Base-by-base conservation (phyloP, 768 basidiomycete species). In the Mycena galericulata region DNA sequence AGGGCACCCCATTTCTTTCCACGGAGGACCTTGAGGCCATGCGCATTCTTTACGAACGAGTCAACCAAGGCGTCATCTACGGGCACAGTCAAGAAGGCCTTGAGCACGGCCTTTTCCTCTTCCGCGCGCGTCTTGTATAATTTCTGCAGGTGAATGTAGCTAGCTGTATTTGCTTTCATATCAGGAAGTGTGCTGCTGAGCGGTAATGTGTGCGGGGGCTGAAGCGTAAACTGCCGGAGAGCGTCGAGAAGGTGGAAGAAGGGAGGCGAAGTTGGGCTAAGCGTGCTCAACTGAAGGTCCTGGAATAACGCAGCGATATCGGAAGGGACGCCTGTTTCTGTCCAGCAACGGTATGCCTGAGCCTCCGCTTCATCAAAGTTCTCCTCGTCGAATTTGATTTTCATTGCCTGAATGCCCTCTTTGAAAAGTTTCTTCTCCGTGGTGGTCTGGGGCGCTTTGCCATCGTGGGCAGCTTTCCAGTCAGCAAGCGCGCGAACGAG, bases 281-380 rank as follows among this genome's bases (percentile, higher is more conserved):
- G 76, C 20, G 75, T 70, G 9, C 78, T 75, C 26, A 91, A 84
- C 8, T 85, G 82, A 0, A 87, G 85, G 65, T 94, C 89, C 17
- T 85, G 69, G 75, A 97, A 92, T 24, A 97, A 84, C 0, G 83
- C 72, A 12, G 80, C 70, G 53, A 94, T 86, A 34, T 95, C 93
- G 11, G 82, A 82, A 1, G 95, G 95, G 4, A 97, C 85, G 43
- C 76, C 77, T 4, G 86, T 84, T 12, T 79, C 73, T 11, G 88
- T 88, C 90, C 90, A 96, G 61, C 88, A 88, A 29, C 93, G 89
- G 78, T 94, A 97, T 0, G 93, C 94, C 76, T 98, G 94, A 9
- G 92, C 85, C 74, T 92, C 88, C 2, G 97, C 97, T 79, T 99
- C 97, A 67, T 98, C 97, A 76, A 96, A 96, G 80, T 99, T 99